Evolutionary conservation across 208 protist species (phyloP).

Genomic region (Leishmania turanica): DNA sequence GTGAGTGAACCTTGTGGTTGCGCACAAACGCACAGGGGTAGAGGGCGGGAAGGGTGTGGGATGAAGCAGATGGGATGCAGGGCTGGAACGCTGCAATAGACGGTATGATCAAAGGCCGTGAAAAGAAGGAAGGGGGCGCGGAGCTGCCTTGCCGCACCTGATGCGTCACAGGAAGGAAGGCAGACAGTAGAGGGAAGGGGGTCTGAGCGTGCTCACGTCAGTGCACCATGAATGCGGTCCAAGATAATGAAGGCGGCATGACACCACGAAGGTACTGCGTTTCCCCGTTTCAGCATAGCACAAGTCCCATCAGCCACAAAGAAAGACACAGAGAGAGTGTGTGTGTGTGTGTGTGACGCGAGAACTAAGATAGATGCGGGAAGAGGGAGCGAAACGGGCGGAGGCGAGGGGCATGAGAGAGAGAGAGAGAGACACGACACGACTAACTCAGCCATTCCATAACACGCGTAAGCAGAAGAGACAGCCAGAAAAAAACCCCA

Average conservation of each 20-base stretch:
- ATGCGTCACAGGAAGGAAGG: neutral
- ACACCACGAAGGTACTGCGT: neutral
- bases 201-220: neutral
- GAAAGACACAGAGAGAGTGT: neutral
- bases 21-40: neutral
- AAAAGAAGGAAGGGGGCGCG: neutral
- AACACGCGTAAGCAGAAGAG: neutral
- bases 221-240: neutral
- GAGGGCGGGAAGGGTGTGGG: neutral
- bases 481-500: neutral
- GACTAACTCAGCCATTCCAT: neutral
- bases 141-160: neutral
- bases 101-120: neutral
- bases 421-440: neutral
- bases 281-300: neutral
- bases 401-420: neutral
- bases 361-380: neutral
- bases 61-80: neutral
- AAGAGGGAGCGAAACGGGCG: neutral
- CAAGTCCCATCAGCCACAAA: neutral
- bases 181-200: neutral
- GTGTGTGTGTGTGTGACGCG: neutral
- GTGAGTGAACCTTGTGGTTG: neutral
- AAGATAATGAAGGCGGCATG: neutral
- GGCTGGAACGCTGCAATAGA: neutral